These are phyloP conservation scores for Infundibulicybe gibba DNA, from an alignment of 768 basidiomycete genomes.

Conservation along the genomic window DNA sequence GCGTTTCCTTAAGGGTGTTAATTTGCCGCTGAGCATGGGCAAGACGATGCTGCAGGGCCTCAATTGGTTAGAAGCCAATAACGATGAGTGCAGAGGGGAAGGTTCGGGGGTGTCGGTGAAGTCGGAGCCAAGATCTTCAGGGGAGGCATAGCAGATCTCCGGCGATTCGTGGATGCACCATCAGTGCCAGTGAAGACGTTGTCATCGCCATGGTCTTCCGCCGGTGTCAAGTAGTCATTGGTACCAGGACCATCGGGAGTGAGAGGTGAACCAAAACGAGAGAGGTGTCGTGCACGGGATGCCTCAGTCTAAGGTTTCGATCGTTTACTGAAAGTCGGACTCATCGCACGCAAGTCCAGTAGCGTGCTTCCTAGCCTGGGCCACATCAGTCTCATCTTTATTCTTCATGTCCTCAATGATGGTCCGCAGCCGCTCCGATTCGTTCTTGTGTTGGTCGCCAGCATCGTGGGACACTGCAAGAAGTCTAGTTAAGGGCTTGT, in stretches of 20 bases:
- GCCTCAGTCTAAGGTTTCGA: slow-evolving; percentile 76
- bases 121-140: too few relatives aligned
- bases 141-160: too few relatives aligned
- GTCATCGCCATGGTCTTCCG: too few relatives aligned
- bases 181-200: too few relatives aligned
- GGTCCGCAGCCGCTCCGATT: too few relatives aligned
- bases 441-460: too few relatives aligned
- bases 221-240: too few relatives aligned
- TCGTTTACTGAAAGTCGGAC: slow-evolving; percentile 78
- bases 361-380: slow-evolving; percentile 82
- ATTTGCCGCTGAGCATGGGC: slow-evolving; percentile 85
- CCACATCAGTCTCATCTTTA: slow-evolving; percentile 96
- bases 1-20: too few relatives aligned
- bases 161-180: too few relatives aligned
- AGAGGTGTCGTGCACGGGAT: slow-evolving; percentile 56
- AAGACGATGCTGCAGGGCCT: slow-evolving; percentile 74
- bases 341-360: slow-evolving; percentile 91
- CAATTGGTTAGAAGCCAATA: slow-evolving; percentile 76
- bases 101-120: slow-evolving; percentile 59
- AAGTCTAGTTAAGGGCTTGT: too few relatives aligned
- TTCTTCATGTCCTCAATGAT: too few relatives aligned
- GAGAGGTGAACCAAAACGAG: slow-evolving; percentile 69
- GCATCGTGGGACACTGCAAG: slow-evolving; percentile 72
- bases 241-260: too few relatives aligned
- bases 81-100: slow-evolving; percentile 45